Conservation (phyloP, 164 flowering plant genomes). For the Brasenia schreberi region DNA sequence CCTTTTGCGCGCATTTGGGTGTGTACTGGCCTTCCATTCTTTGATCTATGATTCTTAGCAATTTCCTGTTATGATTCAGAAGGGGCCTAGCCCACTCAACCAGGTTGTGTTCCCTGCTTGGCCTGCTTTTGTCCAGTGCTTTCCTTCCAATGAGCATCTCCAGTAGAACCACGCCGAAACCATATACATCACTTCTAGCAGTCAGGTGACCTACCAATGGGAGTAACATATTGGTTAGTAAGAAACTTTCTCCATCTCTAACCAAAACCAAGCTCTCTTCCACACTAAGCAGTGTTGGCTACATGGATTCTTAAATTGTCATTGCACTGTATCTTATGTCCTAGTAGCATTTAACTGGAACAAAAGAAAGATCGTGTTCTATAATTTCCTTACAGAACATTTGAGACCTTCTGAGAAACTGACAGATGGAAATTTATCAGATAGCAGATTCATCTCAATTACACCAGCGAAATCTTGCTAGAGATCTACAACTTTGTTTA, state of each 20-base stretch:
- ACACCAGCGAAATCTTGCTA: neutral
- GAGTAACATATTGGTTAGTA: neutral
- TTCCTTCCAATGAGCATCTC: constrained; percentile 87
- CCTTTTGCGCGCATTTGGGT: constrained; percentile 40
- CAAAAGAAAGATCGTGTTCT: no score
- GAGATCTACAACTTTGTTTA: neutral
- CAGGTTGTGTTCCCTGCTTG: constrained; percentile 79
- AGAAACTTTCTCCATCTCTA: neutral
- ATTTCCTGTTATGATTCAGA: constrained; percentile 56
- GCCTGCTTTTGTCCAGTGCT: constrained; percentile 84
- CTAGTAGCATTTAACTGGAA: no score
- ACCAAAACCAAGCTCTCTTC: neutral
- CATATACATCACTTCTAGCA: constrained; percentile 86
- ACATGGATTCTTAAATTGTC: neutral
- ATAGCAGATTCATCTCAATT: neutral
- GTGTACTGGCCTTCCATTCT: constrained; percentile 87
- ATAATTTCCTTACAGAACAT: no score
- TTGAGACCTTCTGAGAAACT: no score
- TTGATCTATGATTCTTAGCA: constrained; percentile 65
- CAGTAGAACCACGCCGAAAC: constrained; percentile 90
- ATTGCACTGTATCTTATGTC: no score
- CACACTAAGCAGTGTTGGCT: neutral
- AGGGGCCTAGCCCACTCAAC: constrained; percentile 96
- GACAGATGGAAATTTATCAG: no score
- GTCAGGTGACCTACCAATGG: constrained; percentile 71